These are phyloP conservation scores for Syzygium grande DNA, from an alignment of 345 rosid species.

Conservation along the genomic window DNA sequence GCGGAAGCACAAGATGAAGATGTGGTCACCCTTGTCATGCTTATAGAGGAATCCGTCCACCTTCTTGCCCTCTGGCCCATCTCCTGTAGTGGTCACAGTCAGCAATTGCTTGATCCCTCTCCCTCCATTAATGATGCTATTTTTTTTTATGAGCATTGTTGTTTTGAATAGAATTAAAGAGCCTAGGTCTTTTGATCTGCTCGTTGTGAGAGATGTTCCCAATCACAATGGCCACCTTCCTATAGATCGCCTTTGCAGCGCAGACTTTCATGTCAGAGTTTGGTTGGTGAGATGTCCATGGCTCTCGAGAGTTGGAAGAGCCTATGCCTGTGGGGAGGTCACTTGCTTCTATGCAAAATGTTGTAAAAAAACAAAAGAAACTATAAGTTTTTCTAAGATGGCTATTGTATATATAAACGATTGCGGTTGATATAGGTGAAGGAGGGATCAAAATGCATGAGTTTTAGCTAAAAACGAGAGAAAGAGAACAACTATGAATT, in stretches of 20 bases:
- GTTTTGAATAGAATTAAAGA: background rate
- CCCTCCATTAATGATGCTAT: background rate
- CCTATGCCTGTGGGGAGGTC: background rate
- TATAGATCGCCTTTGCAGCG: background rate
- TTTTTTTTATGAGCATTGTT: background rate
- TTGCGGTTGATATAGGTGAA: background rate
- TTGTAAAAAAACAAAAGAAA: background rate
- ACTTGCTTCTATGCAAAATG: background rate
- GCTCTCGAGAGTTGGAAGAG: background rate
- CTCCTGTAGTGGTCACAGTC: constrained; percentile 34
- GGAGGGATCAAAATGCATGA: background rate
- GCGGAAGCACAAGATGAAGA: constrained; percentile 2
- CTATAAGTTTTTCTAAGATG: background rate
- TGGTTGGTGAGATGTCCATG: background rate
- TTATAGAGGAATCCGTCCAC: constrained; percentile 5
- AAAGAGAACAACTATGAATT: no score
- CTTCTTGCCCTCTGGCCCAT: background rate
- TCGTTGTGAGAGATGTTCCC: background rate
- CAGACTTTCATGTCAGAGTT: background rate
- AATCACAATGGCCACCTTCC: background rate
- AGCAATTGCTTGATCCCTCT: constrained; percentile 43
- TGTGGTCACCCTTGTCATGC: background rate
- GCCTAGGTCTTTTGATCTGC: background rate
- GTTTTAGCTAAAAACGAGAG: background rate
- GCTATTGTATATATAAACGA: background rate